Evolutionary conservation across 148 eudicot genomes (phyloP).

Genomic region (Camellia japonica): DNA sequence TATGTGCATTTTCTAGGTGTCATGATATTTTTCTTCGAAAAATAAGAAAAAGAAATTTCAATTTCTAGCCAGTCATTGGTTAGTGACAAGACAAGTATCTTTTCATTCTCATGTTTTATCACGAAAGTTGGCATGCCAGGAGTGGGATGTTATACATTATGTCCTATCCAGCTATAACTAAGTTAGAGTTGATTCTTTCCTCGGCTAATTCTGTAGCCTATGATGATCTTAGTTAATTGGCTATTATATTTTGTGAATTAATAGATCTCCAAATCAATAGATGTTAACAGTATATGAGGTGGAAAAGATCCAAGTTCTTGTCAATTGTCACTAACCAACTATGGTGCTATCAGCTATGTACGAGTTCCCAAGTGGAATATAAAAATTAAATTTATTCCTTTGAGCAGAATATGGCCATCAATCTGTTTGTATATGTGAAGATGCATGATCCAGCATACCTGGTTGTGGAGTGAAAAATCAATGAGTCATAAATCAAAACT

Average conservation of each 20-base stretch:
- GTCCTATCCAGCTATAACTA: slow-evolving; percentile 3
- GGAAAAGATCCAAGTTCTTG: background rate
- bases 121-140: background rate
- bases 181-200: no score
- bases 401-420: background rate
- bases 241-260: background rate
- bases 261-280: no score
- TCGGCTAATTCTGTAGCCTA: background rate
- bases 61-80: background rate
- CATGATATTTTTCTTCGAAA: background rate
- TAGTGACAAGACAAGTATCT: background rate
- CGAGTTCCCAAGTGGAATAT: background rate
- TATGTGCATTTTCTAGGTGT: background rate
- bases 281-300: background rate
- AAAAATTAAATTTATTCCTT: background rate
- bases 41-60: background rate
- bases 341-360: background rate
- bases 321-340: background rate
- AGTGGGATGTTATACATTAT: background rate
- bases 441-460: background rate
- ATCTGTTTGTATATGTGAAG: background rate
- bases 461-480: background rate
- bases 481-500: background rate
- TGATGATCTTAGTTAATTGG: background rate
- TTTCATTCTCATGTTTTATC: background rate